Base-by-base conservation (phyloP, 164 flowering plant species). In the Berberis thunbergii region DNA sequence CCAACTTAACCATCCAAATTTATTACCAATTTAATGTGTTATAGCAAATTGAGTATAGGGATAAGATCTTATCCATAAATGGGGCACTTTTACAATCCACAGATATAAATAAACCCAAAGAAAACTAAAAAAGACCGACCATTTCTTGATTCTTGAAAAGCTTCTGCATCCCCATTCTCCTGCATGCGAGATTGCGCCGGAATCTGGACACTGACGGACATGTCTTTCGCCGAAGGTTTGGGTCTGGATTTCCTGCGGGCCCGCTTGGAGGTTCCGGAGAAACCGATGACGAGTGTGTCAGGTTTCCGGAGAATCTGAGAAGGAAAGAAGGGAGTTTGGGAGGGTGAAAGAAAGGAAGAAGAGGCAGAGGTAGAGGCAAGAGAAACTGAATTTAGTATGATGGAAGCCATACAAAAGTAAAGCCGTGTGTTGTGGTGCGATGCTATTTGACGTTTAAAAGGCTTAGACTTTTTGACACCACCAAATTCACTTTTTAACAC, bases 191-290 rank as follows among this genome's bases (percentile, higher is more conserved):
- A 53, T 43, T 74, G 64, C 26, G 62, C 41, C 26, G 75, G 70
- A 55, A 75, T 57, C 6, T 76, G 68, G 41, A 77, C 57, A 68
- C 73, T 44, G 69, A 72, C 75, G 6, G 92, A 78, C 86, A 85
- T 81, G 61, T 68, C 81, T 49, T 54, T 43, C 42, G 69, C 74
- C 64, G 73, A 64, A 3, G 70, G 72, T 38, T 59, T 63, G 10
- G 45, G 76, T 9, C 74, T 76, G 10, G 63, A 5, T 45, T 53
- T 71, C 59, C 77, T 73, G 72, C 78, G 81, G 58, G 60, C 38
- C 40, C 69, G 12, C 39, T 57, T 70, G 41, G 45, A 64, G 4
- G 54, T 49, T 26, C 75, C 71, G 70, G 75, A 45, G 72, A 61
- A 40, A 71, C 64, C 68, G 1, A 62, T 40, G 55, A 26, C 26